Evolutionary conservation across 495 filamentous ascomycete species (phyloP).

Genomic region (Daldinia concentrica): DNA sequence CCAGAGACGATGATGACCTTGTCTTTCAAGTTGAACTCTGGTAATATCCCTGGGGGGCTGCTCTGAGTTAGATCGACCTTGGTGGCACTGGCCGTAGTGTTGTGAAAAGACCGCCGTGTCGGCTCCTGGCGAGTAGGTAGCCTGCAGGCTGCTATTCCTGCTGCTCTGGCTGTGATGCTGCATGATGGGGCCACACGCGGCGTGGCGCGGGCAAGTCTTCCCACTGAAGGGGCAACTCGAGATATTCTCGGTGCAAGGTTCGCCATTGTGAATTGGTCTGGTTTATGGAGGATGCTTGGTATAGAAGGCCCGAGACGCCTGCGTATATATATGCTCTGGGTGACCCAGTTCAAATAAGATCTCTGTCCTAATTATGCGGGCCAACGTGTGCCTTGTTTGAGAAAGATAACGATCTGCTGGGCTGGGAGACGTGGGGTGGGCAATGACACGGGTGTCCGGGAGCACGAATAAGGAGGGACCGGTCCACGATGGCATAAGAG

Average conservation of each 20-base stretch:
- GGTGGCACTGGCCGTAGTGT: conserved; percentile 10
- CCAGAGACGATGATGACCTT: conserved; percentile 84
- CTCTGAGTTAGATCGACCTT: conserved; percentile 4
- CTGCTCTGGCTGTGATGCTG: conserved; percentile 17
- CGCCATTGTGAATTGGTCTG: conserved; percentile 37
- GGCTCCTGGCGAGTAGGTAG: conserved; percentile 11
- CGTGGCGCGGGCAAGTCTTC: conserved; percentile 32
- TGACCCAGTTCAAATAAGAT: conserved; percentile 2
- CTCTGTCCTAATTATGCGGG: conserved; percentile 5
- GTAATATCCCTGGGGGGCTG: conserved; percentile 53
- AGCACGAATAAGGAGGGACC: conserved; percentile 4
- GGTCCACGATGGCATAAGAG: conserved; percentile 6
- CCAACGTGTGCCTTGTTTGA: conserved; percentile 18
- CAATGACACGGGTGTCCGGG: conserved; percentile 3
- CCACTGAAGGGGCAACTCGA: conserved; percentile 35
- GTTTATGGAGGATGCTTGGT: not conserved
- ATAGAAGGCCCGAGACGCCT: not conserved
- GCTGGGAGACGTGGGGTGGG: conserved; percentile 1
- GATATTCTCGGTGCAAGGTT: conserved; percentile 30
- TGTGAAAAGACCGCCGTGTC: conserved; percentile 25
- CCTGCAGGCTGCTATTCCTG: conserved; percentile 8
- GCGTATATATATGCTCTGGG: conserved; percentile 2
- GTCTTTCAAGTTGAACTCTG: conserved; percentile 81
- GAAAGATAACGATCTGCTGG: conserved; percentile 8
- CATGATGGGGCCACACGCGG: conserved; percentile 22